These are phyloP conservation scores for Alternaria dauci DNA, from an alignment of 2,329 filamentous ascomycete species.

Conservation along the genomic window DNA sequence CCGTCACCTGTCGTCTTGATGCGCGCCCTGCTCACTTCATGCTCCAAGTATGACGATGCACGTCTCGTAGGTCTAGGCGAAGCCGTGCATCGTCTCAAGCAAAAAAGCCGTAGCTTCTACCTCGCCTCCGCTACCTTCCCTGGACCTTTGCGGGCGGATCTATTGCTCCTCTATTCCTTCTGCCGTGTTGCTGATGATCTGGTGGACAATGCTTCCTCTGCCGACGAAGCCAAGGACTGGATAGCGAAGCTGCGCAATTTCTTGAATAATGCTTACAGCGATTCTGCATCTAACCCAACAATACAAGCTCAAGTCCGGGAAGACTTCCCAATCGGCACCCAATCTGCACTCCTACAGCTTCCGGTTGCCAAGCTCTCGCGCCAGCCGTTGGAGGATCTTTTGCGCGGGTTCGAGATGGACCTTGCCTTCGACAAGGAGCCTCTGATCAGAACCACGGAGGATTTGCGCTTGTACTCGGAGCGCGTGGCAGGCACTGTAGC, in stretches of 20 bases:
- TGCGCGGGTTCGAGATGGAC: constrained; percentile 75
- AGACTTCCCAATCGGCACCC: constrained; percentile 62
- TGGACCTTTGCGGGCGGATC: constrained; percentile 71
- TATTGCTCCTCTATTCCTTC: constrained; percentile 76
- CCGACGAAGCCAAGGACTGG: constrained; percentile 64
- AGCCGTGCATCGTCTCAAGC: constrained; percentile 64
- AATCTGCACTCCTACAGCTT: constrained; percentile 66
- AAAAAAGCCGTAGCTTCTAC: constrained; percentile 78
- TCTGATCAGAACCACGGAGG: constrained; percentile 67
- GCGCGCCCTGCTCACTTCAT: constrained; percentile 60
- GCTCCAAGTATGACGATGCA: constrained; percentile 63
- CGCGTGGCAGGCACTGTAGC: constrained; percentile 77
- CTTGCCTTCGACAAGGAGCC: constrained; percentile 59
- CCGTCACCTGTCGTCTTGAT: constrained; percentile 62
- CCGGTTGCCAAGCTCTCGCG: constrained; percentile 65
- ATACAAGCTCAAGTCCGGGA: constrained; percentile 51
- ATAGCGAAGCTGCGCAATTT: constrained; percentile 66
- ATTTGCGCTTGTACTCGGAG: constrained; percentile 70
- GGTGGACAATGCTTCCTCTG: constrained; percentile 68
- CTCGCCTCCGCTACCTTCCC: constrained; percentile 74
- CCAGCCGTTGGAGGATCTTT: constrained; percentile 68
- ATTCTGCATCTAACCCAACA: constrained; percentile 17
- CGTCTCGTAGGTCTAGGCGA: constrained; percentile 67
- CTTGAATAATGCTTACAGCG: constrained; percentile 62
- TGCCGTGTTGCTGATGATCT: constrained; percentile 78